Base-by-base conservation (phyloP, 306 rosid genomes). In the Prosopis cineraria region DNA sequence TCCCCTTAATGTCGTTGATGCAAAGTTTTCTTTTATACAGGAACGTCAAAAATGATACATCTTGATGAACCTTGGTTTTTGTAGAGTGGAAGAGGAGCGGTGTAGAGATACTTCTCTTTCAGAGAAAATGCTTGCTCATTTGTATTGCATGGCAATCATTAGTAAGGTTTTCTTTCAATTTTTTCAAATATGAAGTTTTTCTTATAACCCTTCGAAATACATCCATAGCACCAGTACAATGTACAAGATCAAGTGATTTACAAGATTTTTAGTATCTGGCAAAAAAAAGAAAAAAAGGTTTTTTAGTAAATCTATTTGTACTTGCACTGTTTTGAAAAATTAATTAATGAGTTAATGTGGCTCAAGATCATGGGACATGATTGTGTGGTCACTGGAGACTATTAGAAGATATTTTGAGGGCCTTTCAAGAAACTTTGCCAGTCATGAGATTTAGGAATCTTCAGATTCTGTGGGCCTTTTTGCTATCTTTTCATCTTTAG, bases 71-170 rank as follows among this genome's bases (percentile, higher is more conserved):
- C 78, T 67, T 70, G 10, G 52, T 76, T 71, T 60, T 52, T 68
- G 64, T 69, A 66, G 83, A 69, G 86, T 24, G 55, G 90, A 81
- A 69, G 86, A 17, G 55, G 90, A 80, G 36, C 80, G 56, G 36
- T 47, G 73, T 4, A 68, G 44, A 50, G 84, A 69, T 11, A 88
- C 62, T 78, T 79, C 80, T 58, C 85, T 90, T 68, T 90, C 98
- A 6, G 99, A 93, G 45, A 93, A 90, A 79, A 82, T 88, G 81
- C 85, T 96, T 30, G 81, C 94, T 24, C 86, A 90, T 92, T 72
- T 96, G 73, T 90, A 96, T 84, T 85, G 91, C 84, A 89, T 91
- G 94, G 85, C 98, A 53, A 85, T 89, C 75, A 80, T 90, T 84
- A 93, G 98, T 93, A 44, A 79, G 81, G 7, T 47, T 76, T 75